Conservation (phyloP, 495 filamentous ascomycete genomes). For the Talaromyces adpressus region DNA sequence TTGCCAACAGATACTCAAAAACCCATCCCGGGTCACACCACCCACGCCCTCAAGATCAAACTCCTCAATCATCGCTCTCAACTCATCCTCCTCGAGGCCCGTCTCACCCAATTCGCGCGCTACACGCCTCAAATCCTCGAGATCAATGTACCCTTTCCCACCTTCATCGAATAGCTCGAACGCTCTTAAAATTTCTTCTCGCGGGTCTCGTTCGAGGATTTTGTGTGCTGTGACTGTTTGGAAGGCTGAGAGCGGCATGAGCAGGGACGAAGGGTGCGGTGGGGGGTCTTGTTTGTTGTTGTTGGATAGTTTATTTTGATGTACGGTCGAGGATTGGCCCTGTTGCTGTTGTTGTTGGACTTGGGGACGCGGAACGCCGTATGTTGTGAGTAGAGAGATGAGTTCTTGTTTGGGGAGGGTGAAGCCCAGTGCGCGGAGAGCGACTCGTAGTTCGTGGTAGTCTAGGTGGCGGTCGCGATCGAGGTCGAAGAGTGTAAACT, state of each 20-base stretch:
- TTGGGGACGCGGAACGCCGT: slow-evolving; percentile 56
- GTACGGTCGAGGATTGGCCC: background rate
- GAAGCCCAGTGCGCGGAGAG: slow-evolving; percentile 93
- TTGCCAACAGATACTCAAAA: slow-evolving; percentile 71
- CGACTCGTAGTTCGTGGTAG: slow-evolving; percentile 97
- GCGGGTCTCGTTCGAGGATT: slow-evolving; percentile 74
- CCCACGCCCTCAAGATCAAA: slow-evolving; percentile 94
- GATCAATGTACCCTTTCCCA: slow-evolving; percentile 73
- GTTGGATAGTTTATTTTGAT: slow-evolving; percentile 6
- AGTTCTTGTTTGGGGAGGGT: slow-evolving; percentile 80
- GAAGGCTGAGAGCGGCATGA: slow-evolving; percentile 67
- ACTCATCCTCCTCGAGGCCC: slow-evolving; percentile 82
- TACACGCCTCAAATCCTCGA: slow-evolving; percentile 79
- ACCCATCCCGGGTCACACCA: slow-evolving; percentile 83
- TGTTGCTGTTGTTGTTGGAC: slow-evolving; percentile 29
- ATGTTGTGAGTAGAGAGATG: slow-evolving; percentile 61
- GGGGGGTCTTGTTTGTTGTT: slow-evolving; percentile 22
- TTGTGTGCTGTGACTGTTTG: slow-evolving; percentile 72
- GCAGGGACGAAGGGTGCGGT: slow-evolving; percentile 47
- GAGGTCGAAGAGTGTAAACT: slow-evolving; percentile 96
- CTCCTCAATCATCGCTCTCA: slow-evolving; percentile 95
- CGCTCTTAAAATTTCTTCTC: slow-evolving; percentile 85
- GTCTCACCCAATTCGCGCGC: slow-evolving; percentile 87
- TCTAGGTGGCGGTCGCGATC: slow-evolving; percentile 92
- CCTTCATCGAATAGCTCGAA: slow-evolving; percentile 84